Conservation (phyloP, 2,329 filamentous ascomycete species). For the Diplodia intermedia region DNA sequence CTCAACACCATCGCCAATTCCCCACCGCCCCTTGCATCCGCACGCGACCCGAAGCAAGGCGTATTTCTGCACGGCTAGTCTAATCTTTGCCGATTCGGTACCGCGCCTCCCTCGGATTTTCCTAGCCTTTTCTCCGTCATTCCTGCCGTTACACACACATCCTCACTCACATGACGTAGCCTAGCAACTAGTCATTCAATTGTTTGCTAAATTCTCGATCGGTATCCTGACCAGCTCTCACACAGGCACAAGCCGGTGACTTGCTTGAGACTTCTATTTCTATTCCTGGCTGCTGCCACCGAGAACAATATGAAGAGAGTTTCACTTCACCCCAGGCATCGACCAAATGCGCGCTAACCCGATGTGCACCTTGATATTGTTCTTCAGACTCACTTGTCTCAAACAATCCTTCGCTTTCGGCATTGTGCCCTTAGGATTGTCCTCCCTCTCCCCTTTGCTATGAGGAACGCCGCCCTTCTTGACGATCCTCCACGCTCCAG, state of each 20-base stretch:
- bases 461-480: not conserved
- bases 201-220: no score
- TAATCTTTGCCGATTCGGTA: not conserved
- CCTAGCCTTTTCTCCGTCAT: not conserved
- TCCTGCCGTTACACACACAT: no score
- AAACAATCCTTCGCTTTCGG: constrained; percentile 23
- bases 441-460: not conserved
- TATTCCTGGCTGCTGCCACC: no score
- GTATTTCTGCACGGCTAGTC: not conserved
- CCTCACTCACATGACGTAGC: no score
- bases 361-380: constrained; percentile 25
- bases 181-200: no score
- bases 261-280: no score
- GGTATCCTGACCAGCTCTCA: no score
- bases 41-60: not conserved
- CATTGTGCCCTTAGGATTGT: constrained; percentile 25
- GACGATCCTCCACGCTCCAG: not conserved
- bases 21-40: not conserved
- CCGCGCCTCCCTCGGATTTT: no score
- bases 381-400: constrained; percentile 20
- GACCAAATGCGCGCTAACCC: constrained; percentile 1
- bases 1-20: constrained; percentile 11
- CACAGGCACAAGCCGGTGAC: no score
- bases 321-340: not conserved
- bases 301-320: no score